Percentiles rank a stretch among this genome's conserved stretches.
Evolutionary conservation across 345 rosid species (phyloP).

Genomic region (Eucalyptus sp.): DNA sequence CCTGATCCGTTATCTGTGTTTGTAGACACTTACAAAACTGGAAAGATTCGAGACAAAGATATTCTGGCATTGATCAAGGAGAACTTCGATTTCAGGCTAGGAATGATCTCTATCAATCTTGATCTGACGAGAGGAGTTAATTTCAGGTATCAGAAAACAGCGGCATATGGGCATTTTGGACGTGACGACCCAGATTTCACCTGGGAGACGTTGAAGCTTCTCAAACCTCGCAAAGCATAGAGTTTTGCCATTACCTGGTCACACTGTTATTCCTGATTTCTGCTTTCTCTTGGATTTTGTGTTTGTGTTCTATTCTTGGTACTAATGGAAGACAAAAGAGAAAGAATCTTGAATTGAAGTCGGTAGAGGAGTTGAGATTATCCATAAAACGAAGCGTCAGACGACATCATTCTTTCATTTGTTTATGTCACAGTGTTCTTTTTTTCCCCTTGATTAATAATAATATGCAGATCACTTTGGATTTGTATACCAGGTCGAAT

Average conservation of each 20-base stretch:
- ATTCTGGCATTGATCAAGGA: constrained; percentile 7
- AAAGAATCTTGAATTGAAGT: background rate
- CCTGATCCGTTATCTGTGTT: constrained; percentile 11
- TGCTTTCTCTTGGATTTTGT: background rate
- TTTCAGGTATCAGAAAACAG: constrained; percentile 13
- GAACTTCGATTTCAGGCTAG: constrained; percentile 15
- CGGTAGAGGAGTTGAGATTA: background rate
- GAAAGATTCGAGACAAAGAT: constrained; percentile 5
- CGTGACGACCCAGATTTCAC: constrained; percentile 12
- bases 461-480: background rate
- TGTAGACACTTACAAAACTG: constrained; percentile 7
- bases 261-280: background rate
- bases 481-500: background rate
- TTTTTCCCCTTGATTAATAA: background rate
- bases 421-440: background rate
- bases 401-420: background rate
- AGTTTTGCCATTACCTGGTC: background rate
- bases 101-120: constrained; percentile 11
- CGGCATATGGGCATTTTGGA: constrained; percentile 18
- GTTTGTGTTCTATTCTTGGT: background rate
- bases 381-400: background rate
- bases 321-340: background rate
- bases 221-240: constrained; percentile 7
- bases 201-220: constrained; percentile 9
- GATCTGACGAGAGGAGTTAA: constrained; percentile 13